A percentile compares a stretch with the other conserved stretches of the same genome.
These are phyloP conservation scores for Phalaenopsis equestris DNA, from an alignment of 106 monocot species.

Conservation along the genomic window DNA sequence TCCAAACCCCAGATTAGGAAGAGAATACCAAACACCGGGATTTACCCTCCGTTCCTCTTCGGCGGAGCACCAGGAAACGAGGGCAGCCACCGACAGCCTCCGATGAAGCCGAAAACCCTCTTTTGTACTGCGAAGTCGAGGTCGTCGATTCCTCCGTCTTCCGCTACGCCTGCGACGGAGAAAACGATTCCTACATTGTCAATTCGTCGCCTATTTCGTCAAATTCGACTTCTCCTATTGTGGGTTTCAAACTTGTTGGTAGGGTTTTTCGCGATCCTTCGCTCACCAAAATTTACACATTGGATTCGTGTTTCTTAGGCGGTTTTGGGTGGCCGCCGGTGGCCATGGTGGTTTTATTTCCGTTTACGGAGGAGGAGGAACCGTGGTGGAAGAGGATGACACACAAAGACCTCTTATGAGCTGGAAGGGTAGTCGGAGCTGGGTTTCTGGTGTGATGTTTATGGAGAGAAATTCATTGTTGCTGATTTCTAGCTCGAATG, in stretches of 20 bases:
- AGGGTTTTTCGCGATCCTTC: conserved; percentile 20
- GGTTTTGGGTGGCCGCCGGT: conserved; percentile 28
- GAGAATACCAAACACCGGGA: conserved; percentile 1
- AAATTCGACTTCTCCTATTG: neutral
- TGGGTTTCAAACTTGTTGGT: conserved; percentile 20
- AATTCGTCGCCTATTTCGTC: neutral
- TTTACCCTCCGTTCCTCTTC: conserved; percentile 10
- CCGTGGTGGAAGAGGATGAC: neutral
- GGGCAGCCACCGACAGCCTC: neutral
- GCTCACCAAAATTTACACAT: conserved; percentile 27
- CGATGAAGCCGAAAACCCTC: neutral
- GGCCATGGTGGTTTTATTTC: conserved; percentile 29
- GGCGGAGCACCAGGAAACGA: conserved; percentile 21
- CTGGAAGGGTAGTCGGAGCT: conserved; percentile 14
- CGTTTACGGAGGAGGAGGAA: conserved; percentile 22
- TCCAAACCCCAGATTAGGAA: neutral
- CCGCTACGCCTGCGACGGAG: conserved; percentile 20
- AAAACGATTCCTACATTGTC: neutral
- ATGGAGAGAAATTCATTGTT: conserved; percentile 18
- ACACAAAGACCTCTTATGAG: neutral
- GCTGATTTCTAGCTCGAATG: conserved; percentile 30
- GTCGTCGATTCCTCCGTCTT: conserved; percentile 17
- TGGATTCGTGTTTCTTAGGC: conserved; percentile 12
- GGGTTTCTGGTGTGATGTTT: conserved; percentile 30
- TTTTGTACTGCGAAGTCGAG: neutral